Evolutionary conservation across 345 rosid genomes (phyloP), one percentile per base, ranked within the genome.

Genomic region (Gossypium anomalum): DNA sequence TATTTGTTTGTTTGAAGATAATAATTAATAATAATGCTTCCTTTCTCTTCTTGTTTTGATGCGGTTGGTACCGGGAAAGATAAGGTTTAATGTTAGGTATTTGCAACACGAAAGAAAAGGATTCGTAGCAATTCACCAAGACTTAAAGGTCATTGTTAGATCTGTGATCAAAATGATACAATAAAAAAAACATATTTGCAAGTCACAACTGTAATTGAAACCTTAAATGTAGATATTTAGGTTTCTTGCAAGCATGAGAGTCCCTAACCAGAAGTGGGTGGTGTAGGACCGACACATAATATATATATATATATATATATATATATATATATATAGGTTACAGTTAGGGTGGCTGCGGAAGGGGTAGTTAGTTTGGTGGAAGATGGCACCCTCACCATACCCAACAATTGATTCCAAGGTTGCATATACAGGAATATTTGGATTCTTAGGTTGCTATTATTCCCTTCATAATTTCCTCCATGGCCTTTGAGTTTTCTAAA

Each of bases 201-300:
- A 34, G 41, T 34, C 7, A 34, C 41, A 34, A 34, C 7, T 34
- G 41, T 34, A 34, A 34, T 34, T 34, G 41, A 34, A 34, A 34
- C 41, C 41, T 34, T 34, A 34, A 34, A 5, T 34, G 1, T 34
- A 34, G 63, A 16, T 34, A 25, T 63, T 53, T 23, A 45, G 75
- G 70, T 79, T 75, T 34, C 64, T 49, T 66, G 58, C 27, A 41
- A 55, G 75, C 52, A 55, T 55, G 57, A 67, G 34, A 27, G 25
- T 62, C 64, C 34, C 49, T 64, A 66, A 49, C 47, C 44, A 44
- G 44, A 67, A 67, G 78, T 68, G 71, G 82, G 81, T 79, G 82
- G 68, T 23, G 83, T 79, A 68, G 86, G 79, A 53, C 85, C 87
- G 67, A 80, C 82, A 59, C 67, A 20, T 49, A 29, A 71, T 67